These are phyloP conservation scores for Acanthamoeba royreba DNA, from an alignment of 208 protist genomes.

Conservation along the genomic window DNA sequence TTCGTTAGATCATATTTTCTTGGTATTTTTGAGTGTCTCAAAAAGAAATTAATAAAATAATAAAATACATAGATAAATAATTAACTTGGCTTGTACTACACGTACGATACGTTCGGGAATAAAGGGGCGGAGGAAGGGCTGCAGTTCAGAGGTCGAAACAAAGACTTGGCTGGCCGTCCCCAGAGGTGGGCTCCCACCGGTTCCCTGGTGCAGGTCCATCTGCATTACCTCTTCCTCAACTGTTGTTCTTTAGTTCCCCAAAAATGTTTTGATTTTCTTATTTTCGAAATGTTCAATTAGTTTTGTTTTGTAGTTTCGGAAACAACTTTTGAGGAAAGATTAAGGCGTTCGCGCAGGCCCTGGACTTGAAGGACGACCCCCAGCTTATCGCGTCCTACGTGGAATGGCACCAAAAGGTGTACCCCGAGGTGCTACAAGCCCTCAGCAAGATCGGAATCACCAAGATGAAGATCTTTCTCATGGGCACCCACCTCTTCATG, in stretches of 20 bases:
- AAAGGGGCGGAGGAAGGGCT: not conserved
- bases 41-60: not conserved
- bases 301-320: too few relatives aligned
- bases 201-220: too few relatives aligned
- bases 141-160: too few relatives aligned
- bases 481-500: constrained; percentile 62
- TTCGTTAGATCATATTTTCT: not conserved
- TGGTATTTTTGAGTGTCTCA: not conserved
- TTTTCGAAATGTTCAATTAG: too few relatives aligned
- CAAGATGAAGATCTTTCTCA: constrained; percentile 65
- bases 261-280: too few relatives aligned
- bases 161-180: too few relatives aligned
- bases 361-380: constrained; percentile 57
- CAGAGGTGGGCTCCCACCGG: too few relatives aligned
- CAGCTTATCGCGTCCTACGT: constrained; percentile 51
- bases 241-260: too few relatives aligned
- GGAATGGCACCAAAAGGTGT: constrained; percentile 51
- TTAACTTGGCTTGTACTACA: too few relatives aligned
- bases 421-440: constrained; percentile 47
- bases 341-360: constrained; percentile 58
- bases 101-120: not conserved
- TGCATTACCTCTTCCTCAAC: too few relatives aligned
- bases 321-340: not conserved
- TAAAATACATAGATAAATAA: not conserved
- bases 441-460: constrained; percentile 47